These are phyloP conservation scores for Neurospora hispaniola DNA, from an alignment of 495 filamentous ascomycete genomes.

Conservation along the genomic window DNA sequence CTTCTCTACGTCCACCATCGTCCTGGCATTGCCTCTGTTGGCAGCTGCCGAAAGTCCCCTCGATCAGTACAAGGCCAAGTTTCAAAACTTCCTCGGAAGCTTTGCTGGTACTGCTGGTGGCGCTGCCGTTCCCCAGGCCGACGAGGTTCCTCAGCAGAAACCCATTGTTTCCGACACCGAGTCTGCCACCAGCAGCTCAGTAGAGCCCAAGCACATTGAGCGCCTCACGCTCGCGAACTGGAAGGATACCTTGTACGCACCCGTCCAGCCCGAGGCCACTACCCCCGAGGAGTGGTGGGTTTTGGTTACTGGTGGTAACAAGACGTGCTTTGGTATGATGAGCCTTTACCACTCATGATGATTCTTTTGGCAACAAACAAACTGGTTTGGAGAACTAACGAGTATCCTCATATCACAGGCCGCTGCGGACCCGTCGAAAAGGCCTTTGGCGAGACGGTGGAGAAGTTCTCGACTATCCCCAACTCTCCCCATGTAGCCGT, in stretches of 20 bases:
- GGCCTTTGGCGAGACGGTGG: slow-evolving; percentile 51
- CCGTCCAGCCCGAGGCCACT: slow-evolving; percentile 43
- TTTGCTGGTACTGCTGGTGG: slow-evolving; percentile 11
- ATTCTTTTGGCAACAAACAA: neutral
- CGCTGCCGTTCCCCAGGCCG: slow-evolving; percentile 40
- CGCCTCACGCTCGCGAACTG: slow-evolving; percentile 66
- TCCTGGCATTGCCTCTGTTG: slow-evolving; percentile 59
- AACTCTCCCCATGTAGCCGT: slow-evolving; percentile 59
- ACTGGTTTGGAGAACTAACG: slow-evolving; percentile 5
- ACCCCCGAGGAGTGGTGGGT: slow-evolving; percentile 70
- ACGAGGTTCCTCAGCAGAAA: slow-evolving; percentile 30
- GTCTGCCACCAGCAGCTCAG: slow-evolving; percentile 27
- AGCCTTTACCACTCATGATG: too few relatives aligned
- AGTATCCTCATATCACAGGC: slow-evolving; percentile 18
- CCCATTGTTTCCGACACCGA: slow-evolving; percentile 21
- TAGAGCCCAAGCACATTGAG: slow-evolving; percentile 34
- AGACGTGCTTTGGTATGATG: slow-evolving; percentile 66
- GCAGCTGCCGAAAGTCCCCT: slow-evolving; percentile 45
- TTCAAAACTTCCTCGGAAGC: slow-evolving; percentile 46
- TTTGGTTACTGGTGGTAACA: slow-evolving; percentile 73
- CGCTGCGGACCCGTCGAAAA: slow-evolving; percentile 35
- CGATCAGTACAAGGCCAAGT: slow-evolving; percentile 54
- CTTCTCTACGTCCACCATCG: slow-evolving; percentile 45
- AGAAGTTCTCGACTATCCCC: slow-evolving; percentile 53
- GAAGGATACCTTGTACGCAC: slow-evolving; percentile 52